Conservation (phyloP, 805 yeast species). For the Saturnispora zaruensis region DNA sequence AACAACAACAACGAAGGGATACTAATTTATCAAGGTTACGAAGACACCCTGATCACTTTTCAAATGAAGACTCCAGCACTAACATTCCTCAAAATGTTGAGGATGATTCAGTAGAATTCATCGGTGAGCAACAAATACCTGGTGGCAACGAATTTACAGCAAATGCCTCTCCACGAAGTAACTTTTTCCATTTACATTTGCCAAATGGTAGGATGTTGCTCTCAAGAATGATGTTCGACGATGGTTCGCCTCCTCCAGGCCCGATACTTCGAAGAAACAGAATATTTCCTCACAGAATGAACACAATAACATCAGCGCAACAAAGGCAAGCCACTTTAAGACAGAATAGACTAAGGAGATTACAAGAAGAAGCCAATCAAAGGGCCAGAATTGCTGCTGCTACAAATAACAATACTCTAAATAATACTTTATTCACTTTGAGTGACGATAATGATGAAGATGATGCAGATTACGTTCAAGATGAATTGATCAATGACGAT, state of each 20-base stretch:
- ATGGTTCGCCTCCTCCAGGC: not conserved
- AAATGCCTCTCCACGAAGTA: not conserved
- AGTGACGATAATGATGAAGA: slow-evolving; percentile 11
- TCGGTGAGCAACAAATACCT: slow-evolving; percentile 18
- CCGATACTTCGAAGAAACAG: not conserved
- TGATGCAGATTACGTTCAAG: slow-evolving; percentile 6
- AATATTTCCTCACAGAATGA: slow-evolving; percentile 8
- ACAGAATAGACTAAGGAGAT: slow-evolving; percentile 3
- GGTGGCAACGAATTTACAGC: slow-evolving; percentile 9
- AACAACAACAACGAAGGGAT: not conserved
- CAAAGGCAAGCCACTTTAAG: not conserved
- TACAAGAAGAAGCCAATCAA: not conserved
- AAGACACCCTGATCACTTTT: not conserved
- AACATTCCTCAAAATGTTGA: not conserved
- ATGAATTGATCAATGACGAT: not conserved
- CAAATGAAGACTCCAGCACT: not conserved
- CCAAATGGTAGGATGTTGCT: slow-evolving; percentile 3
- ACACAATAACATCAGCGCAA: not conserved
- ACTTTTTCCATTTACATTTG: slow-evolving; percentile 3
- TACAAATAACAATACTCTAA: not conserved
- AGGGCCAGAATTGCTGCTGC: not conserved
- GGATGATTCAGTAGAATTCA: slow-evolving; percentile 3
- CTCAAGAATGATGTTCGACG: not conserved
- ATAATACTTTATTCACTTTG: not conserved
- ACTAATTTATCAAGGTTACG: not conserved